Percentiles rank a stretch among this genome's conserved stretches.
These are phyloP conservation scores for Thermothelomyces thermophilus DNA, from an alignment of 2,329 filamentous ascomycete species.

Conservation along the genomic window DNA sequence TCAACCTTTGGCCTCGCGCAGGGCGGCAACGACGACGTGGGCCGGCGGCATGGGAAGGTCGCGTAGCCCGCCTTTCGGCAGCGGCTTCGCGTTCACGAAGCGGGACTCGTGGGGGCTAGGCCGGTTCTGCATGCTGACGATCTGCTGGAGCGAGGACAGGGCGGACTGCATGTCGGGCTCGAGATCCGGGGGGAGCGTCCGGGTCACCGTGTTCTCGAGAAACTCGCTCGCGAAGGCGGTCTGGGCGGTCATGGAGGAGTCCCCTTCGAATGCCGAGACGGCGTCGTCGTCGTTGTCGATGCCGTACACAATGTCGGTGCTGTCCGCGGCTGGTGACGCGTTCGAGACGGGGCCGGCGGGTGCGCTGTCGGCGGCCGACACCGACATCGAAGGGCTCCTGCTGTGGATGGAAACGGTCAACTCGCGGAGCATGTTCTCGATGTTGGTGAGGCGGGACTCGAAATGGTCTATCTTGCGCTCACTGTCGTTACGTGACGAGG, in stretches of 20 bases:
- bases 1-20: conserved; percentile 43
- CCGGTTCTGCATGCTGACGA: conserved; percentile 45
- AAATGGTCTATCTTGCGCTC: conserved; percentile 33
- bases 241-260: conserved; percentile 43
- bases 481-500: conserved; percentile 35
- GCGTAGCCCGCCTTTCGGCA: conserved; percentile 41
- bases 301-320: conserved; percentile 13
- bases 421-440: conserved; percentile 34
- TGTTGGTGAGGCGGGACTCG: conserved; percentile 33
- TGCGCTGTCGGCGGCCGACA: conserved; percentile 11
- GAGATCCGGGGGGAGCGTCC: conserved; percentile 39
- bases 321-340: conserved; percentile 5
- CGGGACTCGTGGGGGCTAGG: conserved; percentile 37
- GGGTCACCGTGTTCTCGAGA: conserved; percentile 46
- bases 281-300: conserved; percentile 32
- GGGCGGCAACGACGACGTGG: conserved; percentile 40
- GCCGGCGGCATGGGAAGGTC: conserved; percentile 51
- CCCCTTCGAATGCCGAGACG: conserved; percentile 40
- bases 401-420: conserved; percentile 23
- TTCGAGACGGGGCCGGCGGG: neutral
- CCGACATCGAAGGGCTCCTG: conserved; percentile 16
- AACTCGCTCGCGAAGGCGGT: conserved; percentile 50
- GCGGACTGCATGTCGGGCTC: conserved; percentile 48
- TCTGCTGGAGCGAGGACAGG: conserved; percentile 44
- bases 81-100: conserved; percentile 39